These are phyloP conservation scores for Cercospora nicotianae DNA, from an alignment of 2,329 filamentous ascomycete species.

Conservation along the genomic window DNA sequence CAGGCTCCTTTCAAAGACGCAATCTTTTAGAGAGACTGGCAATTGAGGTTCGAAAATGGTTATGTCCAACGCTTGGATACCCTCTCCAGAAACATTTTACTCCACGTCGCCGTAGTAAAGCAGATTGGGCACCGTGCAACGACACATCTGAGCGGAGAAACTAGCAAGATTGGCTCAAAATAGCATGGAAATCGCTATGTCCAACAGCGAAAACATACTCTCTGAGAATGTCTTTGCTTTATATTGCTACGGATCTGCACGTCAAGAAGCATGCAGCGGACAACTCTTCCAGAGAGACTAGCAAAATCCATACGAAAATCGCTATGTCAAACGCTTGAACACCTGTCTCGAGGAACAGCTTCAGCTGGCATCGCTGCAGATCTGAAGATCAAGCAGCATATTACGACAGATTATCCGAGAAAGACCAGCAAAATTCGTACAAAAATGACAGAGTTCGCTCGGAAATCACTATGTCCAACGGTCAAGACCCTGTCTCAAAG, in stretches of 20 bases:
- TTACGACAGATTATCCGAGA: not conserved
- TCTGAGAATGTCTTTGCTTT: not conserved
- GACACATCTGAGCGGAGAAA: not conserved
- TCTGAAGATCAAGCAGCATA: not conserved
- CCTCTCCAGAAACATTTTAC: not conserved
- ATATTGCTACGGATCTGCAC: not conserved
- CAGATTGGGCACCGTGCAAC: not conserved
- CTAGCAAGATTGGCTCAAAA: not conserved
- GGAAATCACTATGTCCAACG: not conserved
- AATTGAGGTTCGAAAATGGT: not conserved
- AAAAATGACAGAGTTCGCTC: not conserved
- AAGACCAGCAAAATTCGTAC: not conserved
- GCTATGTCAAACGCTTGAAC: not conserved
- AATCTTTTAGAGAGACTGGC: not conserved
- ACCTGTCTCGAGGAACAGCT: not conserved
- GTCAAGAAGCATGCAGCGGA: not conserved
- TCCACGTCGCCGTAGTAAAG: not conserved
- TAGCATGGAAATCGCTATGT: not conserved
- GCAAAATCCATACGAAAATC: not conserved
- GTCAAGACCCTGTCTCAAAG: too few species aligned
- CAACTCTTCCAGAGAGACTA: not conserved
- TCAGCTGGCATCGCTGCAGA: not conserved
- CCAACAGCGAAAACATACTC: not conserved
- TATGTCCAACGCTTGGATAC: not conserved
- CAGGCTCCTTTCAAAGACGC: not conserved